Evolutionary conservation across 2,329 filamentous ascomycete species (phyloP).

Genomic region (Epichloe typhina): DNA sequence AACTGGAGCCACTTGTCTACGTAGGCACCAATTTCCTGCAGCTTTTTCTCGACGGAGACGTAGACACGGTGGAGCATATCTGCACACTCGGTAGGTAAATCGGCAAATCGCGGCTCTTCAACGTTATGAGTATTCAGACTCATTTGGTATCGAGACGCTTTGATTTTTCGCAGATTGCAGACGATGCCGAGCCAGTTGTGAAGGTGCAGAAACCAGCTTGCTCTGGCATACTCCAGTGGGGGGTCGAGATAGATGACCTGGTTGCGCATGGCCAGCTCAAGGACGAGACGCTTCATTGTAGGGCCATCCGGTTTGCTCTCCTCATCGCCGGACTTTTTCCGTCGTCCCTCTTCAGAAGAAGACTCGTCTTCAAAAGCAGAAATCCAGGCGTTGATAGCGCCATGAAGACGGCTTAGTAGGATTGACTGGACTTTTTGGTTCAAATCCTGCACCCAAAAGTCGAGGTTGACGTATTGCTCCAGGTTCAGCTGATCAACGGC

Average conservation of each 20-base stretch:
- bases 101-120: conserved; percentile 61
- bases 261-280: conserved; percentile 95
- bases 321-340: conserved; percentile 35
- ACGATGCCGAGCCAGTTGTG: conserved; percentile 89
- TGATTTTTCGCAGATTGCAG: conserved; percentile 86
- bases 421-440: conserved; percentile 76
- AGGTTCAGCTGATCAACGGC: conserved; percentile 93
- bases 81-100: conserved; percentile 74
- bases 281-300: conserved; percentile 58
- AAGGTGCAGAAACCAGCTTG: conserved; percentile 85
- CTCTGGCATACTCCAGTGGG: conserved; percentile 78
- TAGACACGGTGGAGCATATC: conserved; percentile 71
- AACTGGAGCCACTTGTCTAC: conserved; percentile 98
- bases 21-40: conserved; percentile 68
- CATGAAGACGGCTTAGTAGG: conserved; percentile 68
- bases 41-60: conserved; percentile 66
- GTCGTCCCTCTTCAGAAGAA: conserved; percentile 36
- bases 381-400: conserved; percentile 79
- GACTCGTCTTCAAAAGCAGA: conserved; percentile 60
- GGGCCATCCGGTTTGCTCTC: conserved; percentile 40
- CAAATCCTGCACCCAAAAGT: conserved; percentile 77
- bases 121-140: conserved; percentile 55
- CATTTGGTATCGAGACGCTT: conserved; percentile 91
- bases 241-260: conserved; percentile 98
- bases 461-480: conserved; percentile 88